These are phyloP conservation scores for Volvariella volvacea DNA, from an alignment of 1,284 basidiomycete species.

Conservation along the genomic window DNA sequence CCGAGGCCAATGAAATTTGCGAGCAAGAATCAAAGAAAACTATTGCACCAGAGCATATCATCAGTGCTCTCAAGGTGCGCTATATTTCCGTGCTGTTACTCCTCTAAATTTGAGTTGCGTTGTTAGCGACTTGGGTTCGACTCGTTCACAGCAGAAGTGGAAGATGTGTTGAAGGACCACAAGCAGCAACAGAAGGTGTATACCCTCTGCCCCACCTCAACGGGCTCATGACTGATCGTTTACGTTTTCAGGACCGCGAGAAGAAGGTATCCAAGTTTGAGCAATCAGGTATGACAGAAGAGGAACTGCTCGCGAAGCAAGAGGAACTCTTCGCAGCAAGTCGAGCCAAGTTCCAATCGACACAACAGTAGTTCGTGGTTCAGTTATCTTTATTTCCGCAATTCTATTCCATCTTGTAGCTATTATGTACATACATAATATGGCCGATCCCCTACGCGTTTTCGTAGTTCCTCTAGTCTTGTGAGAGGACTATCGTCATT, in stretches of 20 bases:
- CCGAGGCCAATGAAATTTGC: constrained; percentile 97
- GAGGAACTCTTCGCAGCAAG: constrained; percentile 89
- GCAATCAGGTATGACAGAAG: constrained; percentile 85
- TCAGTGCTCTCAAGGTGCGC: constrained; percentile 81
- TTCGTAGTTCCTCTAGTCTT: constrained; percentile 46
- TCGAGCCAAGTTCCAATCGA: constrained; percentile 63
- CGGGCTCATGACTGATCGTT: constrained; percentile 2
- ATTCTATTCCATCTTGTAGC: constrained; percentile 18
- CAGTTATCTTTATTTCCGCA: constrained; percentile 21
- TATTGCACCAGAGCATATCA: constrained; percentile 96
- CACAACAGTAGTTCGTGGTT: constrained; percentile 28
- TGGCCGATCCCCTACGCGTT: constrained; percentile 21
- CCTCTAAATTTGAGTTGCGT: neutral
- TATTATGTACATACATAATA: constrained; percentile 28
- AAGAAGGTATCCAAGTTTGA: constrained; percentile 88
- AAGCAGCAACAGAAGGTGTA: constrained; percentile 90
- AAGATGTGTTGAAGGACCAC: constrained; percentile 90
- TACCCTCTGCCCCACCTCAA: constrained; percentile 11
- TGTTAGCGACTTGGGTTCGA: constrained; percentile 85
- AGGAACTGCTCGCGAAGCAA: constrained; percentile 84
- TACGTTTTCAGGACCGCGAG: constrained; percentile 63
- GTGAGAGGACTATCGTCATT: constrained; percentile 57
- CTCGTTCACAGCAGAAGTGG: constrained; percentile 80
- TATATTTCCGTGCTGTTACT: neutral
- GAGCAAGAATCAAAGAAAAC: constrained; percentile 99